phyloP scores from a whole-genome alignment of 1,284 basidiomycete genomes.

The Neolentinus lepideus region DNA sequence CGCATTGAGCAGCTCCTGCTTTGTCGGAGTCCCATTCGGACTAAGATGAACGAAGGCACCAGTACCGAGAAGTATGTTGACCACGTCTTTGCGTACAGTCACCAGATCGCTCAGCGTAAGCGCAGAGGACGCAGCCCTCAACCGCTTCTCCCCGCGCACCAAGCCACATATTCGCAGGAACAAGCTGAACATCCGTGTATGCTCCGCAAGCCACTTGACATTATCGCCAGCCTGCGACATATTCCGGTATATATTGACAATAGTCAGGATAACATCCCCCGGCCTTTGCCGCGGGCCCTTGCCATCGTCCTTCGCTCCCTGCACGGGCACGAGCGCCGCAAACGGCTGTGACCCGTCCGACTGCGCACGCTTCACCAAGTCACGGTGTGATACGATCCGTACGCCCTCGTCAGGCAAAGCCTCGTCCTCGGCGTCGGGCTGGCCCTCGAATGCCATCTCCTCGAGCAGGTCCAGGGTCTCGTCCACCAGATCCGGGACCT shows the following conservation, averaged over 20 bases:
- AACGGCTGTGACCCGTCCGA: constrained; percentile 55
- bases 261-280: constrained; percentile 62
- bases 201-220: constrained; percentile 55
- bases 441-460: constrained; percentile 69
- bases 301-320: constrained; percentile 38
- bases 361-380: constrained; percentile 50
- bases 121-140: constrained; percentile 40
- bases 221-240: constrained; percentile 76
- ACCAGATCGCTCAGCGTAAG: constrained; percentile 71
- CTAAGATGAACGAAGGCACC: constrained; percentile 45
- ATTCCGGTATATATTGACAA: constrained; percentile 84
- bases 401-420: constrained; percentile 16
- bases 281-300: constrained; percentile 53
- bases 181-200: constrained; percentile 58
- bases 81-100: constrained; percentile 69
- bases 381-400: constrained; percentile 52
- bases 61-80: constrained; percentile 69
- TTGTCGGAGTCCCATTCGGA: constrained; percentile 22
- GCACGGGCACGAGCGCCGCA: constrained; percentile 39
- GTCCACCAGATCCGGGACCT: constrained; percentile 79
- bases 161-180: constrained; percentile 61
- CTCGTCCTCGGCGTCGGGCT: constrained; percentile 30
- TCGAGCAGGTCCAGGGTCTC: constrained; percentile 86
- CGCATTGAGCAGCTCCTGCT: constrained; percentile 34
- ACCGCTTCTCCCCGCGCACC: constrained; percentile 24